phyloP scores from a whole-genome alignment of 257 asterid genomes.

The Salvia miltiorrhiza region DNA sequence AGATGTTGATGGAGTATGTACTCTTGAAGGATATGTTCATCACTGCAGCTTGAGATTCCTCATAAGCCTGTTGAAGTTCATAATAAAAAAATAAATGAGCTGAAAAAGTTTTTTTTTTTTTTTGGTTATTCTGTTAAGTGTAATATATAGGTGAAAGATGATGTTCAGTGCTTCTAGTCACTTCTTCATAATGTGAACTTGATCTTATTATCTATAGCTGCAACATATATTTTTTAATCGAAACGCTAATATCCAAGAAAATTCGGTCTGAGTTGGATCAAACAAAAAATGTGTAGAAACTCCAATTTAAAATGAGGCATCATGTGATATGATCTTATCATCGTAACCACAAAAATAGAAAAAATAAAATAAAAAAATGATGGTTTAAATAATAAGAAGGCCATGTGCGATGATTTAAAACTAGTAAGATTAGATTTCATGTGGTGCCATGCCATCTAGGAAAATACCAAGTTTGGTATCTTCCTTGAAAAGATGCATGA shows the following conservation, averaged over 20 bases:
- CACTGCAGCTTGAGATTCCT: constrained; percentile 61
- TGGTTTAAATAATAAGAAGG: constrained; percentile 5
- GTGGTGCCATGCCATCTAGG: constrained; percentile 20
- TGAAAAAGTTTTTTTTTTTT: no score
- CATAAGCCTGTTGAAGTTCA: constrained; percentile 47
- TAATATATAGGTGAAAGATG: neutral
- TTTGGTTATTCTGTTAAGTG: no score
- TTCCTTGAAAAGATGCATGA: neutral
- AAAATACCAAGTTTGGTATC: neutral
- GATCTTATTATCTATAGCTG: neutral
- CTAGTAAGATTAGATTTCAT: constrained; percentile 34
- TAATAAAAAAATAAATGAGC: neutral
- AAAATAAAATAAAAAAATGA: no score
- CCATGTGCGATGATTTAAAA: constrained; percentile 29
- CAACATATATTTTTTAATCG: neutral
- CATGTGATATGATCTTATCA: constrained; percentile 23
- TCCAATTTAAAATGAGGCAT: neutral
- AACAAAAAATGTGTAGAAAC: neutral
- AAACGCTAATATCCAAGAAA: neutral
- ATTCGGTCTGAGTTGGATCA: no score
- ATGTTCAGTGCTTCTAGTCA: constrained; percentile 17
- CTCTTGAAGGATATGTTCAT: neutral
- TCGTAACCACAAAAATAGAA: neutral
- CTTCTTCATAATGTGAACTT: neutral
- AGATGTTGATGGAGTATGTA: neutral